A percentile compares a stretch with the other conserved stretches of the same genome.
Evolutionary conservation across 768 basidiomycete genomes (phyloP).

Genomic region (Russula griseocarnosa): DNA sequence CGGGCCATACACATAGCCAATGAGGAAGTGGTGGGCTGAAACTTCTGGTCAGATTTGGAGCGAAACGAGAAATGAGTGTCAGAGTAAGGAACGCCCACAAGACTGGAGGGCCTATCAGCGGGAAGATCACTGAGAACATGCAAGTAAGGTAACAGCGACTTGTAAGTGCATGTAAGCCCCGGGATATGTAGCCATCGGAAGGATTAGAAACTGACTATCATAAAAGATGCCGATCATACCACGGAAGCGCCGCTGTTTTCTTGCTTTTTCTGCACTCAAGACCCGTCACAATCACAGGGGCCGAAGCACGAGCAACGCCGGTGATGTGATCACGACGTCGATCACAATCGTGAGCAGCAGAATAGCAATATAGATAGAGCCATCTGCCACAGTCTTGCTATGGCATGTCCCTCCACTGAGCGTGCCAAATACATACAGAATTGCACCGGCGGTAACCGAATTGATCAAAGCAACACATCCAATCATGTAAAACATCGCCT

Average conservation of each 20-base stretch:
- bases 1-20: slow-evolving; percentile 73
- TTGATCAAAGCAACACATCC: slow-evolving; percentile 53
- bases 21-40: slow-evolving; percentile 72
- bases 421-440: slow-evolving; percentile 62
- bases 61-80: slow-evolving; percentile 21
- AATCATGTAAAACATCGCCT: slow-evolving; percentile 58
- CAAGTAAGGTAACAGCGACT: slow-evolving; percentile 72
- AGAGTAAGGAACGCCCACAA: slow-evolving; percentile 64
- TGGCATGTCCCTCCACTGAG: slow-evolving; percentile 42
- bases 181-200: slow-evolving; percentile 59
- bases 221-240: slow-evolving; percentile 42
- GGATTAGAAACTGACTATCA: not conserved
- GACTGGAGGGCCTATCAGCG: slow-evolving; percentile 69
- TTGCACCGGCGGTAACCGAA: slow-evolving; percentile 61
- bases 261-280: slow-evolving; percentile 50
- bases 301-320: slow-evolving; percentile 70
- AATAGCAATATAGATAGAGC: slow-evolving; percentile 65
- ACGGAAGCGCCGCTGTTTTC: slow-evolving; percentile 69
- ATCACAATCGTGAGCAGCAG: slow-evolving; percentile 56
- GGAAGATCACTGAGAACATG: slow-evolving; percentile 70
- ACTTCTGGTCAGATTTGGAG: not conserved
- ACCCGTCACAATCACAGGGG: slow-evolving; percentile 59
- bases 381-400: slow-evolving; percentile 55
- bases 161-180: slow-evolving; percentile 60
- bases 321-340: slow-evolving; percentile 63